These are phyloP conservation scores for Suillus luteus DNA, from an alignment of 768 basidiomycete genomes.

Conservation along the genomic window DNA sequence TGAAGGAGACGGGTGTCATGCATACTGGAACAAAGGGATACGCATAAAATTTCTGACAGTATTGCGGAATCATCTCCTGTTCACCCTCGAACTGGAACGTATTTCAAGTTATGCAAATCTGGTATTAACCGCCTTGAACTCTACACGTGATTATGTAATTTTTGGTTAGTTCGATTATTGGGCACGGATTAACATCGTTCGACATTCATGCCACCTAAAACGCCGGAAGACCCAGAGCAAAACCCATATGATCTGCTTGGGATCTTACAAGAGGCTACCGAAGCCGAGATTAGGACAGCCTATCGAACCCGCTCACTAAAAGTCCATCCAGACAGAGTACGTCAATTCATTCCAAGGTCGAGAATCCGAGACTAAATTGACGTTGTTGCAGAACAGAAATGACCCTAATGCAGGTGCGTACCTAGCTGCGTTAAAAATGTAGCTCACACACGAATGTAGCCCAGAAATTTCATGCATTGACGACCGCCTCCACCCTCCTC, in stretches of 20 bases:
- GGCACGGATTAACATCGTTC: background rate
- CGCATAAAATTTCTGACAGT: background rate
- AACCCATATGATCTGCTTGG: constrained; percentile 77
- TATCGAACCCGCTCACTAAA: constrained; percentile 80
- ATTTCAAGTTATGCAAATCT: background rate
- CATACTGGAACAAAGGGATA: background rate
- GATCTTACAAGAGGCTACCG: constrained; percentile 63
- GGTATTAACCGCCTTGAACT: no score
- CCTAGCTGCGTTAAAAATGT: background rate
- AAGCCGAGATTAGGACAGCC: constrained; percentile 77
- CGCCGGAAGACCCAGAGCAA: constrained; percentile 51
- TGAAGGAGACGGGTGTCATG: background rate
- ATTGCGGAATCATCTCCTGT: background rate
- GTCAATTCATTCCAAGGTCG: constrained; percentile 29
- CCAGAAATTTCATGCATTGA: constrained; percentile 83
- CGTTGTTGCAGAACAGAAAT: constrained; percentile 61
- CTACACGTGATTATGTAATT: background rate
- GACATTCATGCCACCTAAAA: constrained; percentile 26
- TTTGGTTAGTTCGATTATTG: no score
- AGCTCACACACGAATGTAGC: constrained; percentile 39
- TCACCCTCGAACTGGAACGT: background rate
- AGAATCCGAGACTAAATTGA: constrained; percentile 14
- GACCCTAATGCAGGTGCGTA: constrained; percentile 74
- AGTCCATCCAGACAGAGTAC: constrained; percentile 84
- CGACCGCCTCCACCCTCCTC: constrained; percentile 76